Percentiles rank a stretch among this genome's conserved stretches.
Conservation (phyloP, 2,329 filamentous ascomycete genomes). For the Penicillium sp. region DNA sequence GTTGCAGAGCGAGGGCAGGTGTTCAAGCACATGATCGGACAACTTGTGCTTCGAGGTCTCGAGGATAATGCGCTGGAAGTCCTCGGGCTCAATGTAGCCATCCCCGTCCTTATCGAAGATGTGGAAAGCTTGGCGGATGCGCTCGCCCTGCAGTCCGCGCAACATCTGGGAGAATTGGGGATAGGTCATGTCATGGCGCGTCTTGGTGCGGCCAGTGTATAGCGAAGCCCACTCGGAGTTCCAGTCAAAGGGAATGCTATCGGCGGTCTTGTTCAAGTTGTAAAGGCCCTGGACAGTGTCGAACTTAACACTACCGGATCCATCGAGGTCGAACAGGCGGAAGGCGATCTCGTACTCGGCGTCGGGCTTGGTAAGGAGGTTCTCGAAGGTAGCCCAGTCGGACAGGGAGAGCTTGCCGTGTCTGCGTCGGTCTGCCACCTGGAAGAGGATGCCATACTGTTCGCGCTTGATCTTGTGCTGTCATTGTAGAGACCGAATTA, state of each 20-base stretch:
- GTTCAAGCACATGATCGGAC: slow-evolving; percentile 89
- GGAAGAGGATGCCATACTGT: slow-evolving; percentile 92
- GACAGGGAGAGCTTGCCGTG: slow-evolving; percentile 72
- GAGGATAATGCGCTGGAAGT: slow-evolving; percentile 95
- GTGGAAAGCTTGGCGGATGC: slow-evolving; percentile 93
- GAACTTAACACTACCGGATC: slow-evolving; percentile 83
- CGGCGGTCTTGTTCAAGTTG: slow-evolving; percentile 81
- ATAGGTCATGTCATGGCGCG: slow-evolving; percentile 89
- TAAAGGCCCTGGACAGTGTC: slow-evolving; percentile 84
- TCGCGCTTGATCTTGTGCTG: slow-evolving; percentile 98
- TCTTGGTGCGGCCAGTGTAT: slow-evolving; percentile 85
- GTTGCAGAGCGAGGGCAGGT: slow-evolving; percentile 91
- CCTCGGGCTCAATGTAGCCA: slow-evolving; percentile 91
- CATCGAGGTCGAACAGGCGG: slow-evolving; percentile 86
- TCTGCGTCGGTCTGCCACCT: slow-evolving; percentile 78
- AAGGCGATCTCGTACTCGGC: slow-evolving; percentile 99
- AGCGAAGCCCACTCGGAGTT: slow-evolving; percentile 94
- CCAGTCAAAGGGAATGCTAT: slow-evolving; percentile 93
- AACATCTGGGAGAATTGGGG: slow-evolving; percentile 98
- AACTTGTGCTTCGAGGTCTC: slow-evolving; percentile 95
- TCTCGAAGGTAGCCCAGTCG: slow-evolving; percentile 94
- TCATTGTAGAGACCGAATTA: slow-evolving; percentile 17
- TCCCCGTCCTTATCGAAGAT: slow-evolving; percentile 87
- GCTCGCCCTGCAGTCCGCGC: slow-evolving; percentile 90
- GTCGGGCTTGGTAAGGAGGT: slow-evolving; percentile 88